Base-by-base conservation (phyloP, 306 rosid genomes). In the Quillaja saponaria region DNA sequence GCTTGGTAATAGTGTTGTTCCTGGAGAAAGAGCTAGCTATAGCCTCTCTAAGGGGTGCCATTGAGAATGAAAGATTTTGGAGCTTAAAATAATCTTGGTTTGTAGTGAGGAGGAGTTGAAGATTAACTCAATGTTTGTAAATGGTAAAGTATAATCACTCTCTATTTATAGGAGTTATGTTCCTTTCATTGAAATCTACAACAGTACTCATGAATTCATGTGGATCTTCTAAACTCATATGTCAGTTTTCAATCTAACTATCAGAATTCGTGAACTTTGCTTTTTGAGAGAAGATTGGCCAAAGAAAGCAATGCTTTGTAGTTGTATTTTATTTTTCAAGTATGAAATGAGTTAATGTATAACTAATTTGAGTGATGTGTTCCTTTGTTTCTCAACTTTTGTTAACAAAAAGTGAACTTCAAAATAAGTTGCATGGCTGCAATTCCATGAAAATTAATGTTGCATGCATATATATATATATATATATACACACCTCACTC, bases 1-100 rank as follows among this genome's bases (percentile, higher is more conserved):
- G 89, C 67, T 81, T 84, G 39, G 80, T 67, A 40, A 62, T 58
- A 70, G 64, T 74, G 71, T 17, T 74, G 58, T 20, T 72, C 57
- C 76, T 68, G 0, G 77, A 34, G 61, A 64, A 68, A 20, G 73
- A 3, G 64, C 58, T 58, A 4, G 69, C 15, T 64, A 79, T 61
- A 2, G 84, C 64, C 34, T 92, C 94, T 74, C 88, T 96, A 62
- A 78, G 88, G 0, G 99, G 96, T 71, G 96, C 95, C 99, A 92
- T 85, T 1, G 33, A 10, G 15, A 13, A 41, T 19, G 8, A 52
- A 61, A 33, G 34, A 25, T 7, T 0, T n/a, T 40, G 19, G 35
- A 51, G 34, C 55, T 20, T 18, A 20, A 10, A 13, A 38, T 45
- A 13, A n/a, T 4, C 56, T 74, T 46, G 50, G 17, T 46, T 9